These are phyloP conservation scores for Oryza punctata DNA, from an alignment of 176 grass and related monocot species.

Conservation along the genomic window DNA sequence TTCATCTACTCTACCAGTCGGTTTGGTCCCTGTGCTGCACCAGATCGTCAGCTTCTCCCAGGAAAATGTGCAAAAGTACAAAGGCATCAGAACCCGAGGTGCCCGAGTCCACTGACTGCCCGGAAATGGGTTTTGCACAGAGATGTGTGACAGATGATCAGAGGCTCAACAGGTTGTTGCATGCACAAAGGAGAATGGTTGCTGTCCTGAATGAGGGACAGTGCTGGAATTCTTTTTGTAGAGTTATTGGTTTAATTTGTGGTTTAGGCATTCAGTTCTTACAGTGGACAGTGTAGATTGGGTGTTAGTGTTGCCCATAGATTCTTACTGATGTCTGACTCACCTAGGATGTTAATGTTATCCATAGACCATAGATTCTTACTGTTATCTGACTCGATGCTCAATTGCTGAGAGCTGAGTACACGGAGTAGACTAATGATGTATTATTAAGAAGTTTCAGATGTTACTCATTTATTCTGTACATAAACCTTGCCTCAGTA, in stretches of 20 bases:
- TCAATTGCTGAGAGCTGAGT: neutral
- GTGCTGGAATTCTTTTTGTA: conserved; percentile 30
- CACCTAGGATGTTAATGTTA: neutral
- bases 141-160: neutral
- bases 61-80: conserved; percentile 48
- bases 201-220: neutral
- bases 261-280: conserved; percentile 34
- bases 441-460: neutral
- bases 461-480: conserved; percentile 19
- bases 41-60: conserved; percentile 56
- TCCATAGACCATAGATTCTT: neutral
- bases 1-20: conserved; percentile 53
- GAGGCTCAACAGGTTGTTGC: neutral
- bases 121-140: neutral
- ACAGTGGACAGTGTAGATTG: neutral
- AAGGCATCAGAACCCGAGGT: conserved; percentile 49
- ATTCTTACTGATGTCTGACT: neutral
- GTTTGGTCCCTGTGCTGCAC: conserved; percentile 65
- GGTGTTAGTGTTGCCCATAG: neutral
- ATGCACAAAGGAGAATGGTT: neutral
- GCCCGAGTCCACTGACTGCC: neutral
- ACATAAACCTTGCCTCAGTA: conserved; percentile 13
- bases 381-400: neutral
- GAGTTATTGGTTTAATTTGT: conserved; percentile 24
- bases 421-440: neutral